A percentile compares a stretch with the other conserved stretches of the same genome.
These are phyloP conservation scores for Jackrogersella multiformis DNA, from an alignment of 495 filamentous ascomycete species.

Conservation along the genomic window DNA sequence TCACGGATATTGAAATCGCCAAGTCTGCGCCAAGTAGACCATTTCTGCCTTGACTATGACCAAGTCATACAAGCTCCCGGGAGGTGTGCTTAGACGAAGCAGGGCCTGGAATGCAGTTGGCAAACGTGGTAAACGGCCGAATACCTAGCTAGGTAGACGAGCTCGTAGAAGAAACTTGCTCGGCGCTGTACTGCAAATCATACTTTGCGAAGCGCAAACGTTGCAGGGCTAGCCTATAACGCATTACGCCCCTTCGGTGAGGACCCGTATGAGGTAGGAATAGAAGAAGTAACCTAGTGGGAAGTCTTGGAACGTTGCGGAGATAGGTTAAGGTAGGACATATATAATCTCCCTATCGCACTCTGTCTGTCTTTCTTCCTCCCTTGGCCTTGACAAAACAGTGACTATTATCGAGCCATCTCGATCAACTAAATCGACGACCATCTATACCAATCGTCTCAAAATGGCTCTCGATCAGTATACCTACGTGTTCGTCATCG, in stretches of 20 bases:
- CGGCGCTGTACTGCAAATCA: conserved; percentile 15
- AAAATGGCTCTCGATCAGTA: conserved; percentile 64
- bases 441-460: conserved; percentile 8
- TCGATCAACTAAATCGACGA: conserved; percentile 6
- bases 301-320: not conserved
- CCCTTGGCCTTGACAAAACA: conserved; percentile 14
- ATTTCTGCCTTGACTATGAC: conserved; percentile 30
- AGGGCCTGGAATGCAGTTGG: conserved; percentile 9
- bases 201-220: conserved; percentile 14
- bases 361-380: not conserved
- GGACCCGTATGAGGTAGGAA: conserved; percentile 6
- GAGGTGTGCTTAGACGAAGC: conserved; percentile 13
- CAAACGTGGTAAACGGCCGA: conserved; percentile 10
- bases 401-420: conserved; percentile 14
- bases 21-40: conserved; percentile 32
- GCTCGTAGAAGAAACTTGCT: conserved; percentile 19
- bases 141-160: not conserved
- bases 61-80: conserved; percentile 22
- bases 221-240: conserved; percentile 11
- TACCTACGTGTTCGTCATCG: conserved; percentile 71
- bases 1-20: conserved; percentile 39
- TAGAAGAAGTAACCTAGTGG: not conserved
- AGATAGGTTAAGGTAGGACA: conserved; percentile 20
- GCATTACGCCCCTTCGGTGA: conserved; percentile 32
- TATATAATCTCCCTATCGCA: conserved; percentile 34